Base-by-base conservation (phyloP, 2,329 filamentous ascomycete species). In the Talaromyces sp. region DNA sequence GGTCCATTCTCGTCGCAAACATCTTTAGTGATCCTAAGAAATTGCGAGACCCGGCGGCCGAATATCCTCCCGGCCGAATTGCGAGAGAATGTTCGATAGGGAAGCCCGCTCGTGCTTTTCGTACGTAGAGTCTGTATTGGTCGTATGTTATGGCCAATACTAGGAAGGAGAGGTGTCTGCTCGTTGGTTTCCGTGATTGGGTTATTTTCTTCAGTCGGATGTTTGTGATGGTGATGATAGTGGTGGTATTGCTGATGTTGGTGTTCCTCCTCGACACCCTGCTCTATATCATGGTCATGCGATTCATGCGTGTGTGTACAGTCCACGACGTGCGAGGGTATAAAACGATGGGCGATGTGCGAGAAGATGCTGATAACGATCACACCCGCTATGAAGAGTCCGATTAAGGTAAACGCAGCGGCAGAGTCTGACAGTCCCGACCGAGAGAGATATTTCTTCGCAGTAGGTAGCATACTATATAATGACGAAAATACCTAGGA, bases 381-480 rank as follows among this genome's bases (percentile, higher is more conserved):
- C 0, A 83, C 81, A 24, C 82, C 82, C n/a, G 73, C 75, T 11
- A 84, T 69, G 63, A 84, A 84, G 10, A 82, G 73, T 10, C 76
- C 76, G 62, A 81, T 82, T 41, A 82, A 71, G 0, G 75, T 73
- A 67, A 78, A 83, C 3, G 81, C 89, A 6, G 93, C 91, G 2
- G 79, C 74, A 67, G 88, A 86, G 3, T 91, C 82, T 8, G 86
- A 83, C 77, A 89, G 88, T 16, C 88, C 89, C 60, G 88, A 90
- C 63, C 87, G 83, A 66, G 85, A 82, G 3, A 99, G 84, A 73
- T 96, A 97, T 45, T 83, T 83, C 73, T 90, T 93, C 2, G 94
- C 89, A 22, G 91, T 92, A 10, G 94, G 94, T 8, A 98, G 85
- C 91, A 98, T 97, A 77, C 89, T 95, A 77, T 93, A 96, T 35